Conservation (phyloP, 208 protist genomes). For the Wallacemonas sp. region DNA sequence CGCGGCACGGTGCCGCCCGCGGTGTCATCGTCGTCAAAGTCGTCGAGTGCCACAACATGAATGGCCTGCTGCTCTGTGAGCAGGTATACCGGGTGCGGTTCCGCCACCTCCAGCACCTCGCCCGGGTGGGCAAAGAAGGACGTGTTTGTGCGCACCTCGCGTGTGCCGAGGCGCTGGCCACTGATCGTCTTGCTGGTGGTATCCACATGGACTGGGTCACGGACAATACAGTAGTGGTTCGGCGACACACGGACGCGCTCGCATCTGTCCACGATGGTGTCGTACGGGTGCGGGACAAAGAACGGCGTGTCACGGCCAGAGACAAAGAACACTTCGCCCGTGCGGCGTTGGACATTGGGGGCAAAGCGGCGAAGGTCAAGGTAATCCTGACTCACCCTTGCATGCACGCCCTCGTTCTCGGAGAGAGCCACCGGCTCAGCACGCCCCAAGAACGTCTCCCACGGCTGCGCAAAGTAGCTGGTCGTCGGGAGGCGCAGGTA, state of each 20-base stretch:
- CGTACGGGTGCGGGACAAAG: conserved; percentile 94
- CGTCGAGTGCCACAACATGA: conserved; percentile 65
- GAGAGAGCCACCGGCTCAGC: conserved; percentile 59
- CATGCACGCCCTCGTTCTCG: conserved; percentile 81
- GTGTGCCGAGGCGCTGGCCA: conserved; percentile 28
- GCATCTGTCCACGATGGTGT: conserved; percentile 72
- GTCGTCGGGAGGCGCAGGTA: conserved; percentile 58
- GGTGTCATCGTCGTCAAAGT: conserved; percentile 52
- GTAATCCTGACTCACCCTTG: conserved; percentile 82
- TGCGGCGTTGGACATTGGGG: conserved; percentile 46
- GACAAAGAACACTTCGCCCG: conserved; percentile 82
- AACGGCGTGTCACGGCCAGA: conserved; percentile 68
- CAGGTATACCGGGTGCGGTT: conserved; percentile 63
- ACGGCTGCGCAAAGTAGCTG: conserved; percentile 73
- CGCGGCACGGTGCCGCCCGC: conserved; percentile 26
- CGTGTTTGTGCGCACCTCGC: conserved; percentile 63
- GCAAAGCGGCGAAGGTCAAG: conserved; percentile 78
- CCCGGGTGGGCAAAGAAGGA: conserved; percentile 87
- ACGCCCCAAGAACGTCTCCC: conserved; percentile 69
- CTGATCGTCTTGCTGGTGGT: conserved; percentile 10
- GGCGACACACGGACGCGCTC: conserved; percentile 55
- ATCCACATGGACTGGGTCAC: conserved; percentile 28
- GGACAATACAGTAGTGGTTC: conserved; percentile 32
- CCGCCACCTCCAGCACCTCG: conserved; percentile 62
- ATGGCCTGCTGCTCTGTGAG: conserved; percentile 83